Base-by-base conservation (phyloP, 176 grass and related monocot genomes). In the Dactylis glomerata region DNA sequence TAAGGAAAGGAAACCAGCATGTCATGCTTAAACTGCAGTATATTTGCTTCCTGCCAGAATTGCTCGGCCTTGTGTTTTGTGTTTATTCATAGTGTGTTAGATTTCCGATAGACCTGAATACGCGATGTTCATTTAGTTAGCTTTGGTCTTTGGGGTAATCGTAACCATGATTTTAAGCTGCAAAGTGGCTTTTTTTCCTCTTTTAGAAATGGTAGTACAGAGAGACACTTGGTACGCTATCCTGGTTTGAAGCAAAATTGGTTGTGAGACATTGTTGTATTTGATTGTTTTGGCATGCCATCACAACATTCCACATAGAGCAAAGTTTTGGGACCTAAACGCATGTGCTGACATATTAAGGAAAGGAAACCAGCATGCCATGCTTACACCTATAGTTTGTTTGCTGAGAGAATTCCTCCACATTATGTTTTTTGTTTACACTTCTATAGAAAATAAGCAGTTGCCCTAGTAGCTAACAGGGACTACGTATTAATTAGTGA, bases 371-470 rank as follows among this genome's bases (percentile, higher is more conserved):
- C 41, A 73, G 45, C 32, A 12, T 24, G 4, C 6, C 19, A 38
- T 45, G 5, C 14, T 80, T 19, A 28, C 6, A 11, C 11, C 24
- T 31, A 23, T 10, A 44, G 14, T 46, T 45, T 72, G 32, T 11
- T 80, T 36, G 30, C 49, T 9, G 46, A 58, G 58, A 68, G 13
- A 40, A 31, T 54, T 54, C 14, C 33, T 42, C 3, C 19, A 6
- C 28, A 28, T 36, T 30, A 16, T 61, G 42, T 32, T 82, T 52
- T 1, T 1, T n/a, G 0, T 68, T 81, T 17, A 23, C 47, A 19
- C 82, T 85, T 89, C 14, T 81, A 31, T 49, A 22, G 47, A 76
- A 75, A 28, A 61, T 78, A n/a, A n/a, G n/a, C n/a, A n/a, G n/a
- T n/a, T n/a, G n/a, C n/a, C n/a, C n/a, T n/a, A n/a, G n/a, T 38